Conservation (phyloP, 83 land plant genomes). For the Larix sibirica region DNA sequence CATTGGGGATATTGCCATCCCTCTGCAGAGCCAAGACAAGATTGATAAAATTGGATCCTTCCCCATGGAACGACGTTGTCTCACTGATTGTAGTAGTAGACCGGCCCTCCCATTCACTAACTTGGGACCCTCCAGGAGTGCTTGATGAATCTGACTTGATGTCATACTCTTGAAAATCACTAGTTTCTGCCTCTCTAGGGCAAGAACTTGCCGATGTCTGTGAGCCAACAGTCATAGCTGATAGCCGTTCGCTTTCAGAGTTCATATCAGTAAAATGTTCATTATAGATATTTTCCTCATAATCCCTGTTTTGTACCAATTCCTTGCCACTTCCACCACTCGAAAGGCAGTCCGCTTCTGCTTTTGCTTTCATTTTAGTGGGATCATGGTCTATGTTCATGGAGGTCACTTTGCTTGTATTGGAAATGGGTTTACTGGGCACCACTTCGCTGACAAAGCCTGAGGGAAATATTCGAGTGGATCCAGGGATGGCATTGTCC, state of each 20-base stretch:
- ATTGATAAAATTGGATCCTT: not conserved
- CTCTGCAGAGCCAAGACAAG: not conserved
- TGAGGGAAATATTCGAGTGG: not conserved
- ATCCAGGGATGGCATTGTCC: not conserved
- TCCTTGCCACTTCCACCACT: not conserved
- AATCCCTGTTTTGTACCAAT: not conserved
- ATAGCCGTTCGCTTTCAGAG: slow-evolving; percentile 5
- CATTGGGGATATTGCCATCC: not conserved
- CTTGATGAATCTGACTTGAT: slow-evolving; percentile 1
- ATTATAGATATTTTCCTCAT: not conserved
- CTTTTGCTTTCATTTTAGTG: not conserved
- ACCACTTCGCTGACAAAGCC: not conserved
- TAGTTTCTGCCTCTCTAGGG: not conserved
- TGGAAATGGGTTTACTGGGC: not conserved
- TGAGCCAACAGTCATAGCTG: no score
- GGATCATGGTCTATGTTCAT: not conserved
- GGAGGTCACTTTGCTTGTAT: not conserved
- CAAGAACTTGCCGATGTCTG: not conserved
- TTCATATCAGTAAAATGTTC: not conserved
- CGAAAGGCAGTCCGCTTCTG: not conserved
- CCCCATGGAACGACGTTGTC: not conserved
- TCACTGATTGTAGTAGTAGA: not conserved
- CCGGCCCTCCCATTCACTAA: slow-evolving; percentile 7
- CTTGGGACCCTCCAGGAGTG: not conserved
- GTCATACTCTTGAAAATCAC: not conserved